A percentile compares a stretch with the other conserved stretches of the same genome.
phyloP scores from a whole-genome alignment of 2,329 filamentous ascomycete genomes.

The Cladosporium sp. region DNA sequence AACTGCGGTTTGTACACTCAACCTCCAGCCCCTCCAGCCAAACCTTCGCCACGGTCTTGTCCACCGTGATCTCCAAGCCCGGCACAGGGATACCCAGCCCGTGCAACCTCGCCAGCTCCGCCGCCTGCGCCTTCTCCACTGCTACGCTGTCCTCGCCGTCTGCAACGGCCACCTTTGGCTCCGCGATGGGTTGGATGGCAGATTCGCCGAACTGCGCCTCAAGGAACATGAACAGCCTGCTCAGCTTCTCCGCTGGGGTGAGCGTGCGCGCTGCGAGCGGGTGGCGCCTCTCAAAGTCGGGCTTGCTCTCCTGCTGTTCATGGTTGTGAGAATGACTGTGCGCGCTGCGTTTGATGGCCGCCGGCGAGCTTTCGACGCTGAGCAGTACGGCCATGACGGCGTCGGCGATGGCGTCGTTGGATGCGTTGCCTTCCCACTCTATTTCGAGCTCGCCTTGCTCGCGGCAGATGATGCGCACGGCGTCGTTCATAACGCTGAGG shows the following conservation, averaged over 20 bases:
- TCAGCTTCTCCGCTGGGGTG: constrained; percentile 67
- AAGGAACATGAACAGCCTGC: constrained; percentile 87
- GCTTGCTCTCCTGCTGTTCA: not conserved
- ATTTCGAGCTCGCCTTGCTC: constrained; percentile 68
- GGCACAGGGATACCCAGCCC: constrained; percentile 84
- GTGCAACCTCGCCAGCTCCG: constrained; percentile 72
- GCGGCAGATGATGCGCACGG: constrained; percentile 61
- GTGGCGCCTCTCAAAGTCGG: constrained; percentile 30
- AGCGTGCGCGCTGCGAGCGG: constrained; percentile 46
- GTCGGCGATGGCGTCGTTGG: constrained; percentile 97
- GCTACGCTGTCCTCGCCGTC: constrained; percentile 35
- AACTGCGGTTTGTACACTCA: constrained; percentile 70
- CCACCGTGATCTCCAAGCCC: constrained; percentile 77
- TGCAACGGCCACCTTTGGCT: constrained; percentile 44
- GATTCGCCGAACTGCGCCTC: constrained; percentile 91
- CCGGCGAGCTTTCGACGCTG: constrained; percentile 87
- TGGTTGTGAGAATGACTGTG: constrained; percentile 44
- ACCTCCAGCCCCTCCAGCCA: constrained; percentile 92
- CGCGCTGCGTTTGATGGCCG: constrained; percentile 77
- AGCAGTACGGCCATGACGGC: constrained; percentile 89
- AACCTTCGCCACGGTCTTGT: constrained; percentile 78
- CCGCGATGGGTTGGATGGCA: constrained; percentile 69
- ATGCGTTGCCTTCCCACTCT: constrained; percentile 96
- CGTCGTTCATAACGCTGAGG: constrained; percentile 79
- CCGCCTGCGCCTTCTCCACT: constrained; percentile 51